Conservation (phyloP, 805 yeast species). For the Monosporozyma unispora region DNA sequence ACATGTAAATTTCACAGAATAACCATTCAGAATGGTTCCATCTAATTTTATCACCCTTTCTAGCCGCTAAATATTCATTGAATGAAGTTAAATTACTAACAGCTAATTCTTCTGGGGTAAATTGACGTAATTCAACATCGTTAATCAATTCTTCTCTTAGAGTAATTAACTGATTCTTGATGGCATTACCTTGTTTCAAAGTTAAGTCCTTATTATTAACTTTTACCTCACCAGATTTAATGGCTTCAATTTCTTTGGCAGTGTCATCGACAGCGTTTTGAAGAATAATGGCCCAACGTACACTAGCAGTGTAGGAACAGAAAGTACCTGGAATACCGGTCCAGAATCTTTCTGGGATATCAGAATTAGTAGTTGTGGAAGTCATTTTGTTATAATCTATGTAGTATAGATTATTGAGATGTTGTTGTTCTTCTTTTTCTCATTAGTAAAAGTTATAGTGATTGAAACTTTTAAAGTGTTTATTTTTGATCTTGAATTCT, state of each 20-base stretch:
- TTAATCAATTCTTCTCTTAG: slow-evolving; percentile 38
- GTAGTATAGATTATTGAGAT: neutral
- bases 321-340: slow-evolving; percentile 70
- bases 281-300: slow-evolving; percentile 83
- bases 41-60: slow-evolving; percentile 23
- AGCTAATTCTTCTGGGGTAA: slow-evolving; percentile 34
- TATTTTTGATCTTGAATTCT: too few species aligned
- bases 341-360: slow-evolving; percentile 33
- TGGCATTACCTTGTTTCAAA: slow-evolving; percentile 37
- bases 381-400: neutral
- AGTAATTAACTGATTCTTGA: slow-evolving; percentile 34
- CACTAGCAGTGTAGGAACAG: slow-evolving; percentile 67
- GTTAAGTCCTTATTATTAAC: neutral
- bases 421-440: neutral
- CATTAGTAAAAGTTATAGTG: neutral
- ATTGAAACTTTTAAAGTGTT: neutral
- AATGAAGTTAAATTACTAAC: slow-evolving; percentile 45
- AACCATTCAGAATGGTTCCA: slow-evolving; percentile 93
- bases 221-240: slow-evolving; percentile 12
- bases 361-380: slow-evolving; percentile 18
- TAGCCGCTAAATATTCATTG: slow-evolving; percentile 40
- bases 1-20: slow-evolving; percentile 74
- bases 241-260: slow-evolving; percentile 27
- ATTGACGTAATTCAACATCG: slow-evolving; percentile 36
- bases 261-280: slow-evolving; percentile 61